phyloP scores from a whole-genome alignment of 352 stramenopile species.

The Phytopythium mirpurense region DNA sequence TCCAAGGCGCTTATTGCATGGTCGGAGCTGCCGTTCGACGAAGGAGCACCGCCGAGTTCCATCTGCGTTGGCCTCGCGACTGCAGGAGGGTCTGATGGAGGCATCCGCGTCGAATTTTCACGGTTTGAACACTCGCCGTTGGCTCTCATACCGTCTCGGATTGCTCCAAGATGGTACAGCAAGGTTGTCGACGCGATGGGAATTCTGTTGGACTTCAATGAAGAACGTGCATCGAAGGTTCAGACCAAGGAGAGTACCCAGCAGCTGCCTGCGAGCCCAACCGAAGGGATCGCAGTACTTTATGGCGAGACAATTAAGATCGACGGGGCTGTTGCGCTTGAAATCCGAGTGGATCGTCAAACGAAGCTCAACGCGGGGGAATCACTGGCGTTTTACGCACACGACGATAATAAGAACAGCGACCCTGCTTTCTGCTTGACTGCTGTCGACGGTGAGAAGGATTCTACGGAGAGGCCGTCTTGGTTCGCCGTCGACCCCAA shows the following conservation, averaged over 20 bases:
- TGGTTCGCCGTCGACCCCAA: slow-evolving; percentile 35
- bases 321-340: slow-evolving; percentile 46
- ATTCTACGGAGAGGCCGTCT: slow-evolving; percentile 18
- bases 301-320: slow-evolving; percentile 25
- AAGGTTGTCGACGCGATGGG: slow-evolving; percentile 52
- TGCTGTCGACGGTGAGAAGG: slow-evolving; percentile 27
- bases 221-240: slow-evolving; percentile 25
- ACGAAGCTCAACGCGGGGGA: slow-evolving; percentile 38
- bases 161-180: slow-evolving; percentile 51
- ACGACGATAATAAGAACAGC: neutral
- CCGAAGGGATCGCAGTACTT: neutral
- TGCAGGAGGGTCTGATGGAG: slow-evolving; percentile 1
- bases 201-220: slow-evolving; percentile 51
- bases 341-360: slow-evolving; percentile 62
- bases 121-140: slow-evolving; percentile 29
- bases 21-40: slow-evolving; percentile 8
- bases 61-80: neutral
- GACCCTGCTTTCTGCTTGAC: slow-evolving; percentile 14
- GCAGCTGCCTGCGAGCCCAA: slow-evolving; percentile 13
- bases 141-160: slow-evolving; percentile 17
- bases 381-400: slow-evolving; percentile 20
- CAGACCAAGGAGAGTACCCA: slow-evolving; percentile 51
- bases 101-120: slow-evolving; percentile 16
- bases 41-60: neutral
- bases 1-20: slow-evolving; percentile 20